phyloP scores from a whole-genome alignment of 495 filamentous ascomycete species.

The Cudoniella acicularis region DNA sequence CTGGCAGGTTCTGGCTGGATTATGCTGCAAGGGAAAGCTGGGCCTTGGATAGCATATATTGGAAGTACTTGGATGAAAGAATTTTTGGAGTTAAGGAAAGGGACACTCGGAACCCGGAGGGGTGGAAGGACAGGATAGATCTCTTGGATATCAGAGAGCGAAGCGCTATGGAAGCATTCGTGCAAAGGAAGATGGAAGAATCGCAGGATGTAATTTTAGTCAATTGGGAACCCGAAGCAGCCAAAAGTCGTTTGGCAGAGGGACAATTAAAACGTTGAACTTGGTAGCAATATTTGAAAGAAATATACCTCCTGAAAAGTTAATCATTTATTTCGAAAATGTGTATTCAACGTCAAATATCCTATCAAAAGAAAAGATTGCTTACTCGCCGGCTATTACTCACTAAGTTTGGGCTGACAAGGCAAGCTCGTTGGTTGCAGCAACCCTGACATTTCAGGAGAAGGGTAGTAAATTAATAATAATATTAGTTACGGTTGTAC shows the following conservation, averaged over 20 bases:
- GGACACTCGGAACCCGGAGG: slow-evolving; percentile 4
- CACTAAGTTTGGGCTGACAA: too few relatives aligned
- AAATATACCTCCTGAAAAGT: too few relatives aligned
- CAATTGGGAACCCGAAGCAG: slow-evolving; percentile 18
- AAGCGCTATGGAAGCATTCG: slow-evolving; percentile 26
- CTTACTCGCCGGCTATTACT: too few relatives aligned
- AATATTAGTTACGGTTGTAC: too few relatives aligned
- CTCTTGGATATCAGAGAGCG: slow-evolving; percentile 21
- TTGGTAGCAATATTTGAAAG: too few relatives aligned
- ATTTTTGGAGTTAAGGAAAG: slow-evolving; percentile 12
- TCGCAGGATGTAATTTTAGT: slow-evolving; percentile 19
- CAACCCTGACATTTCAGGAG: too few relatives aligned
- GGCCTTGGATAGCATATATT: slow-evolving; percentile 22
- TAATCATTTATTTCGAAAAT: too few relatives aligned
- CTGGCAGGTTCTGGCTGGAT: slow-evolving; percentile 27
- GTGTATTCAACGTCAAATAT: too few relatives aligned
- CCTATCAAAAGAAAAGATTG: too few relatives aligned
- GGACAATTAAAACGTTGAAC: not conserved
- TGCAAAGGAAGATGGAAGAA: slow-evolving; percentile 27
- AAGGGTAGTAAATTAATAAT: too few relatives aligned
- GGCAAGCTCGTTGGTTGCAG: too few relatives aligned
- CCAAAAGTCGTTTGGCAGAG: slow-evolving; percentile 15
- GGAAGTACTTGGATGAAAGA: slow-evolving; percentile 3
- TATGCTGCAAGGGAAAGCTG: slow-evolving; percentile 27
- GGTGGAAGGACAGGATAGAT: slow-evolving; percentile 27